Conservation (phyloP, 1,139 yeast species). For the Magnusiomyces tetraspermus region DNA sequence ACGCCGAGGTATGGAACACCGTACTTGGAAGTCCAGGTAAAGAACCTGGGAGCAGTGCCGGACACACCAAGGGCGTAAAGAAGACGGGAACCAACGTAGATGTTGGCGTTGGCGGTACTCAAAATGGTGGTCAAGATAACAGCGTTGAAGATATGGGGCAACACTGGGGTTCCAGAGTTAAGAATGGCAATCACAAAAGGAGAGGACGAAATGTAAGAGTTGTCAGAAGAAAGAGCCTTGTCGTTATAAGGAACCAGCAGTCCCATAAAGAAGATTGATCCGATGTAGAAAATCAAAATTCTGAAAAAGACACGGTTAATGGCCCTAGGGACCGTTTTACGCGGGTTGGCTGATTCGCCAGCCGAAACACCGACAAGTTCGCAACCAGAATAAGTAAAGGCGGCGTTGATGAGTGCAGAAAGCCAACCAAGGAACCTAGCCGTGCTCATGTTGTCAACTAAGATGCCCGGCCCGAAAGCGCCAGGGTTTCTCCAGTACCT, state of each 20-base stretch:
- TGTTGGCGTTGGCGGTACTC: constrained; percentile 75
- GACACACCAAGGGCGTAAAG: constrained; percentile 56
- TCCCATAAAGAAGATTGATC: constrained; percentile 40
- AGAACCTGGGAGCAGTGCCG: constrained; percentile 58
- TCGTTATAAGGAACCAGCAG: constrained; percentile 41
- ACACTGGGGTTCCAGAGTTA: constrained; percentile 52
- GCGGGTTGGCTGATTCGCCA: constrained; percentile 56
- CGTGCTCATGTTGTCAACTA: constrained; percentile 31
- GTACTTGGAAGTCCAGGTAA: constrained; percentile 59
- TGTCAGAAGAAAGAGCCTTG: constrained; percentile 35
- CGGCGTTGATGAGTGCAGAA: constrained; percentile 47
- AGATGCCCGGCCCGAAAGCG: constrained; percentile 42
- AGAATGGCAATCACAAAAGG: constrained; percentile 60
- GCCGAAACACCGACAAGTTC: constrained; percentile 58
- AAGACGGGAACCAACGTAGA: constrained; percentile 69
- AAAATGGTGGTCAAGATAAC: constrained; percentile 58
- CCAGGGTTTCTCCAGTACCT: constrained; percentile 36
- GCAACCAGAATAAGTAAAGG: constrained; percentile 62
- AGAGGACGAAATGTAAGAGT: constrained; percentile 57
- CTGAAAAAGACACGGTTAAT: constrained; percentile 52
- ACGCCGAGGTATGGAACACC: constrained; percentile 71
- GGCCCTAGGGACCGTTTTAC: constrained; percentile 47
- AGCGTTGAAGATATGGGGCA: constrained; percentile 60
- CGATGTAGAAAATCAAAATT: constrained; percentile 39
- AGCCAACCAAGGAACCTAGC: constrained; percentile 47